Evolutionary conservation across 345 rosid genomes (phyloP), one percentile per base, ranked within the genome.

Genomic region (Pistacia vera): DNA sequence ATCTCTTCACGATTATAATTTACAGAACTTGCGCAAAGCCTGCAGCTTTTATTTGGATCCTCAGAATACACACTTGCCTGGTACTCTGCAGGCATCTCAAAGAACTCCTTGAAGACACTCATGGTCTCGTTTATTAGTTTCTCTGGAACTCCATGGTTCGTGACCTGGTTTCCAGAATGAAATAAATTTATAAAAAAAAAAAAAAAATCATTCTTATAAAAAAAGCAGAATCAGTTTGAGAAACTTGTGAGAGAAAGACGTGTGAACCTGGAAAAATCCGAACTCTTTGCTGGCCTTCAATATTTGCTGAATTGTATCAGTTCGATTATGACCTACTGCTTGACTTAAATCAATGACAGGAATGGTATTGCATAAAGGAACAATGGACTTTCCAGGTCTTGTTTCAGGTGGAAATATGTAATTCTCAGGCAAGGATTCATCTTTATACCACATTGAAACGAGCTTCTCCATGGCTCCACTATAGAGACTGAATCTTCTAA

Each of bases 211-310:
- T n/a, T n/a, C n/a, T n/a, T n/a, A n/a, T n/a, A n/a, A n/a, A n/a
- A n/a, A n/a, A n/a, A 18, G n/a, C n/a, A n/a, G n/a, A n/a, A n/a
- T n/a, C n/a, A n/a, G n/a, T n/a, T n/a, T n/a, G n/a, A n/a, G n/a
- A n/a, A n/a, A n/a, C n/a, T n/a, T n/a, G n/a, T n/a, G n/a, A n/a
- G n/a, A n/a, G n/a, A n/a, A n/a, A n/a, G 63, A 58, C 3, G 8
- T 44, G 16, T 73, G 70, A 76, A 81, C 84, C 81, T 78, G 79
- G 36, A 82, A 82, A 36, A 79, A 72, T 35, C 82, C 80, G 0
- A 72, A 68, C 72, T 76, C 78, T 63, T 72, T 77, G 82, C 75
- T 22, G 17, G 82, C 80, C 54, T 68, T n/a, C 65, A 73, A 1
- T 22, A 82, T 72, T 55, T 73, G 72, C 5, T 63, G 78, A 22